Conservation (phyloP, 495 filamentous ascomycete species). For the Penicillium desertorum region DNA sequence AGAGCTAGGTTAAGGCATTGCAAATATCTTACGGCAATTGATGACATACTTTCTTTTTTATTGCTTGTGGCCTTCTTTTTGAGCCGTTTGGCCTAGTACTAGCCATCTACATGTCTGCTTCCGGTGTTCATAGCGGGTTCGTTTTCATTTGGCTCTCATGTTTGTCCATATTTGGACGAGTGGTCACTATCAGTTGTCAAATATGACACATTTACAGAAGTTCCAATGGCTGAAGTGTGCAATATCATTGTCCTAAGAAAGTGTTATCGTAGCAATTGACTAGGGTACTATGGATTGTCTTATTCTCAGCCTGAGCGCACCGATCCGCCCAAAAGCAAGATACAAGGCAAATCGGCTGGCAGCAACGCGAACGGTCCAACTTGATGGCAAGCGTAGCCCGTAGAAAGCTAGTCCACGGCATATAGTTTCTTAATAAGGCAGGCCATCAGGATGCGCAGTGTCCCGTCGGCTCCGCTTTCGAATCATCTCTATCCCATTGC, state of each 20-base stretch:
- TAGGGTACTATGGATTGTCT: conserved; percentile 10
- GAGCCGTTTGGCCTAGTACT: neutral
- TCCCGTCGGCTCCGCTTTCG: conserved; percentile 2
- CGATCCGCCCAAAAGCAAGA: conserved; percentile 2
- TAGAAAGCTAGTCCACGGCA: neutral
- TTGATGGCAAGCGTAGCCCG: neutral
- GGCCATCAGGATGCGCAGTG: neutral
- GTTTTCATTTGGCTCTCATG: neutral
- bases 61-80: neutral
- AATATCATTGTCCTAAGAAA: conserved; percentile 5
- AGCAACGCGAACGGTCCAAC: conserved; percentile 1
- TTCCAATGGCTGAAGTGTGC: neutral
- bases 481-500: conserved; percentile 2
- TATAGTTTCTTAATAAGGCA: conserved; percentile 2
- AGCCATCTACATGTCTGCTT: neutral
- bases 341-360: conserved; percentile 1
- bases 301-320: conserved; percentile 6
- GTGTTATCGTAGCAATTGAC: conserved; percentile 16
- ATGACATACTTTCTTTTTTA: neutral
- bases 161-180: neutral
- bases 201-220: neutral
- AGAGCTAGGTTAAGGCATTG: conserved; percentile 4
- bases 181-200: neutral
- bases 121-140: neutral
- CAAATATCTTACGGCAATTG: neutral